These are phyloP conservation scores for Candida orba DNA, from an alignment of 805 yeast species.

Conservation along the genomic window DNA sequence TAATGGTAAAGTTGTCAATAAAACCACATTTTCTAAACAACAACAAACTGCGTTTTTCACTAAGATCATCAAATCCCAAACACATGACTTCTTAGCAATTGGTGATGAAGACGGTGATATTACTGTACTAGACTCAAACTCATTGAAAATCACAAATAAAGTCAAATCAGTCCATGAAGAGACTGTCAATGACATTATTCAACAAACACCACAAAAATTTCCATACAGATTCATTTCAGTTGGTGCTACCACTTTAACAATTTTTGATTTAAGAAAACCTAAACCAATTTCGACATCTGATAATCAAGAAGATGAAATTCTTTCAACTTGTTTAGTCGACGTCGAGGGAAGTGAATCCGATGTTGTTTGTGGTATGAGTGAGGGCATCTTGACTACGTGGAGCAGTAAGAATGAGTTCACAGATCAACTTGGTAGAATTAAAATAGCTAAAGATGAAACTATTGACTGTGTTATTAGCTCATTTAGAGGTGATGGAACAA, in stretches of 20 bases:
- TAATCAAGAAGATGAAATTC: conserved; percentile 90
- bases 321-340: conserved; percentile 65
- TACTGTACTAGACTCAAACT: conserved; percentile 50
- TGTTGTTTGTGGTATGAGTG: conserved; percentile 81
- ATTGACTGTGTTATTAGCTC: conserved; percentile 54
- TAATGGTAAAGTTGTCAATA: conserved; percentile 70
- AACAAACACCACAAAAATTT: conserved; percentile 55
- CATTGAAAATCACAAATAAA: conserved; percentile 40
- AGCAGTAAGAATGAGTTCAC: conserved; percentile 55
- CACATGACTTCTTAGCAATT: conserved; percentile 38
- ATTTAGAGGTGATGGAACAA: conserved; percentile 38
- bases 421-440: conserved; percentile 77
- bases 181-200: conserved; percentile 66
- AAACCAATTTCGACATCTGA: conserved; percentile 52
- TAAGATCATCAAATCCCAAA: conserved; percentile 26
- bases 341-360: conserved; percentile 49
- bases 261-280: conserved; percentile 65
- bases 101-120: conserved; percentile 69
- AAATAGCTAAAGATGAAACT: conserved; percentile 60
- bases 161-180: conserved; percentile 63
- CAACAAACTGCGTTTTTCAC: conserved; percentile 21
- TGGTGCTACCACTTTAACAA: conserved; percentile 77
- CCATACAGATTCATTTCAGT: conserved; percentile 72
- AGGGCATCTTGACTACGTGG: conserved; percentile 87
- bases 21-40: conserved; percentile 27